These are phyloP conservation scores for Pichia sp. DNA, from an alignment of 1,139 yeast species.

Conservation along the genomic window DNA sequence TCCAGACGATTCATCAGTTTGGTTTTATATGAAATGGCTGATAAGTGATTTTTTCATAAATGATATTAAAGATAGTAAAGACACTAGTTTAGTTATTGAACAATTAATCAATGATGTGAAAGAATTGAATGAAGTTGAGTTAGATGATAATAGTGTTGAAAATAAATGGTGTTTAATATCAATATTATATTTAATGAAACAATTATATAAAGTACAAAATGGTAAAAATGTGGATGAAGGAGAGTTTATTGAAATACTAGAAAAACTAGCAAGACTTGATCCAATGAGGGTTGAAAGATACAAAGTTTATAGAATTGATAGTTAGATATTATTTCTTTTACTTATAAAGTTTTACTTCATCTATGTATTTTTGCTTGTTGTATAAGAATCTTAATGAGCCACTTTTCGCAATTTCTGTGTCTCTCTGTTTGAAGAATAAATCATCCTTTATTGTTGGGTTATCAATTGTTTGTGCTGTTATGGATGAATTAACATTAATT, in stretches of 20 bases:
- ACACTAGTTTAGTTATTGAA: constrained; percentile 23
- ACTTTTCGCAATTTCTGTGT: constrained; percentile 25
- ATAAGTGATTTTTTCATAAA: constrained; percentile 46
- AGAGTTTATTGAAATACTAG: constrained; percentile 22
- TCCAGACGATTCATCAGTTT: constrained; percentile 87
- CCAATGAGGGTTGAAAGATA: constrained; percentile 66
- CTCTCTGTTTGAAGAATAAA: constrained; percentile 24
- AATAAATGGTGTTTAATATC: constrained; percentile 67
- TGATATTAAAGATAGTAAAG: constrained; percentile 13
- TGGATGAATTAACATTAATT: constrained; percentile 15
- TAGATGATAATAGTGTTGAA: constrained; percentile 49
- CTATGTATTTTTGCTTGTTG: constrained; percentile 21
- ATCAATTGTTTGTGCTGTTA: neutral
- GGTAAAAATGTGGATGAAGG: neutral
- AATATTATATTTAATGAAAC: constrained; percentile 34
- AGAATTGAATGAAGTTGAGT: constrained; percentile 56
- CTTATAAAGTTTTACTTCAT: constrained; percentile 19
- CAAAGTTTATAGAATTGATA: constrained; percentile 4
- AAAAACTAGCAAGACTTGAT: constrained; percentile 50
- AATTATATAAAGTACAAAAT: constrained; percentile 2
- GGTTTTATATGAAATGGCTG: constrained; percentile 87
- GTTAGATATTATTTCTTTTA: neutral
- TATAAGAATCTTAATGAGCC: constrained; percentile 29
- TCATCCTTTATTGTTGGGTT: constrained; percentile 16
- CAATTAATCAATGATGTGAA: constrained; percentile 31